These are phyloP conservation scores for Catharanthus roseus DNA, from an alignment of 257 asterid species.

Conservation along the genomic window DNA sequence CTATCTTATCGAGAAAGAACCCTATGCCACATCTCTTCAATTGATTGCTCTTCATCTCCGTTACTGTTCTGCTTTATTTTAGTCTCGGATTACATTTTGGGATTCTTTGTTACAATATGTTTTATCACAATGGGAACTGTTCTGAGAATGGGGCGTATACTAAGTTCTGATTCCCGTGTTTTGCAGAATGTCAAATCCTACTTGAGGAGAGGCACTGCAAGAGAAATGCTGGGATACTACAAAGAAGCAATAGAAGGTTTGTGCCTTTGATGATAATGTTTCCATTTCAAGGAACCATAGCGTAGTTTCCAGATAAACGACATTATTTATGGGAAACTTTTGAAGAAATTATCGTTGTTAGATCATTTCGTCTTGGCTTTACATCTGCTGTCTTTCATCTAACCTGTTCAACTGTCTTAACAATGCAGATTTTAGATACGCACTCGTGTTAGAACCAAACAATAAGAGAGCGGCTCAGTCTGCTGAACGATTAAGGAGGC, in stretches of 20 bases:
- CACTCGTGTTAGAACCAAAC: conserved; percentile 94
- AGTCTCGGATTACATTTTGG: neutral
- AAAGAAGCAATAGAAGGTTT: conserved; percentile 84
- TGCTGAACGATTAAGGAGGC: conserved; percentile 54
- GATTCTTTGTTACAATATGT: neutral
- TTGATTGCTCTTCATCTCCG: neutral
- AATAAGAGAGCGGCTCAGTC: conserved; percentile 86
- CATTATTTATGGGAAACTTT: neutral
- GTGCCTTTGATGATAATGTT: neutral
- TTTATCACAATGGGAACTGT: neutral
- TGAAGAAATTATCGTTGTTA: neutral
- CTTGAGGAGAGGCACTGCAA: conserved; percentile 83
- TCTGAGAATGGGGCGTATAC: neutral
- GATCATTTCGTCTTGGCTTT: neutral
- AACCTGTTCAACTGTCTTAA: neutral
- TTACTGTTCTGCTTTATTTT: neutral
- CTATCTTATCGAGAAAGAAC: neutral
- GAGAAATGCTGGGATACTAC: conserved; percentile 81
- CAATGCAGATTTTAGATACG: conserved; percentile 70
- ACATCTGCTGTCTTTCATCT: neutral
- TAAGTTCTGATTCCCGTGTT: neutral
- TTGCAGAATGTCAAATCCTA: conserved; percentile 84
- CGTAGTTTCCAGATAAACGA: neutral
- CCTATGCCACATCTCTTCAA: neutral
- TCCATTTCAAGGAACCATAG: neutral